Evolutionary conservation across 768 basidiomycete species (phyloP).

Genomic region (Macrolepiota fuliginosa): DNA sequence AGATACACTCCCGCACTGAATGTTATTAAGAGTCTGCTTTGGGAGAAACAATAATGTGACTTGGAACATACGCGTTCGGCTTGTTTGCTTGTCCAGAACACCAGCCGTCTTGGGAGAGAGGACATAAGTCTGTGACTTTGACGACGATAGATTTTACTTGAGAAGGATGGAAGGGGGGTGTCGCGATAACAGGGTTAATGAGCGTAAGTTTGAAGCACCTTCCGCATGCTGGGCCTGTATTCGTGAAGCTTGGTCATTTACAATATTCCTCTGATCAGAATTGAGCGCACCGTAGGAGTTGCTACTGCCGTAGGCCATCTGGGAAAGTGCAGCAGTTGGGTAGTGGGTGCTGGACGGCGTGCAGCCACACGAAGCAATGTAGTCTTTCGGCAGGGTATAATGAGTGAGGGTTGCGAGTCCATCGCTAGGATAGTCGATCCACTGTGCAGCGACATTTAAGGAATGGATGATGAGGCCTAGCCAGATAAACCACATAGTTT

Average conservation of each 20-base stretch:
- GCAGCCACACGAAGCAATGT: slow-evolving; percentile 77
- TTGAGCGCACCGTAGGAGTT: slow-evolving; percentile 49
- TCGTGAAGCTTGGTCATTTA: neutral
- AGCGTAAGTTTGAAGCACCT: slow-evolving; percentile 79
- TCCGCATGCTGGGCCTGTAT: slow-evolving; percentile 67
- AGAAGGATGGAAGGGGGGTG: slow-evolving; percentile 69
- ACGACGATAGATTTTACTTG: slow-evolving; percentile 60
- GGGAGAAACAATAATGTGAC: neutral
- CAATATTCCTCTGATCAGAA: neutral
- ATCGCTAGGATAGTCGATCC: slow-evolving; percentile 62
- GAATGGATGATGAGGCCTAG: neutral
- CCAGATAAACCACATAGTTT: slow-evolving; percentile 4
- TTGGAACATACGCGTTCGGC: slow-evolving; percentile 56
- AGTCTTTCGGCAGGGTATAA: slow-evolving; percentile 55
- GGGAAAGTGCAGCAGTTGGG: slow-evolving; percentile 77
- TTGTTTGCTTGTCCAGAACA: slow-evolving; percentile 63
- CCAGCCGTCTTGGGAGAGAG: slow-evolving; percentile 59
- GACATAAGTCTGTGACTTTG: slow-evolving; percentile 82
- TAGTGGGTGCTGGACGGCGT: slow-evolving; percentile 63
- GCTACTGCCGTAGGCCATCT: slow-evolving; percentile 78
- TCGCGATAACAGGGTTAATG: slow-evolving; percentile 60
- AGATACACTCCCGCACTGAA: slow-evolving; percentile 63
- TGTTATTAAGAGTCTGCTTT: neutral
- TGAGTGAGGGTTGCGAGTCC: slow-evolving; percentile 81
- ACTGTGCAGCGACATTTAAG: slow-evolving; percentile 27